These are phyloP conservation scores for Cutaneotrichosporon sp. DNA, from an alignment of 1,284 basidiomycete genomes.

Conservation along the genomic window DNA sequence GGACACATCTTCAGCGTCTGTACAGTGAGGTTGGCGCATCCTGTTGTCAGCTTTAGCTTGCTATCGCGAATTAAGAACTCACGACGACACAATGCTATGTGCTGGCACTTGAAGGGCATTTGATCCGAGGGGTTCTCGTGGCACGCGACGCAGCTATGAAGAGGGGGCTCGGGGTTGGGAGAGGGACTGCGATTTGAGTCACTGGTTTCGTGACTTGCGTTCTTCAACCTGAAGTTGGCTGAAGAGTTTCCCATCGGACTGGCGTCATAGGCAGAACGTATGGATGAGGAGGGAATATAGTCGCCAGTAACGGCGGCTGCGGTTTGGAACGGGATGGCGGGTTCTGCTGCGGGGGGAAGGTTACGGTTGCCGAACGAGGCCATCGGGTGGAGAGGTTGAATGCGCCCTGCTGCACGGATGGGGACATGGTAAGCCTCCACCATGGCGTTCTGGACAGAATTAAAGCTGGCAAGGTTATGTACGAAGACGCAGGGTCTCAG, in stretches of 20 bases:
- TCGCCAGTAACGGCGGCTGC: too few relatives aligned
- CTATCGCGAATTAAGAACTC: neutral
- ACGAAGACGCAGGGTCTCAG: neutral
- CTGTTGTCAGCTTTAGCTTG: neutral
- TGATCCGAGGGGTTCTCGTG: neutral
- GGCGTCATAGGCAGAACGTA: too few relatives aligned
- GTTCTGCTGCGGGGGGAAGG: too few relatives aligned
- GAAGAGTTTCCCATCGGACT: too few relatives aligned
- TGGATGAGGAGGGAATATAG: too few relatives aligned
- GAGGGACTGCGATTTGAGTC: neutral
- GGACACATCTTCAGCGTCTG: neutral
- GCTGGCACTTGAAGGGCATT: neutral
- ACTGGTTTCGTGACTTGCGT: too few relatives aligned
- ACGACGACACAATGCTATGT: neutral
- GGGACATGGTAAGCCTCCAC: neutral
- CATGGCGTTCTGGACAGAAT: neutral
- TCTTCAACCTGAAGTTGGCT: too few relatives aligned
- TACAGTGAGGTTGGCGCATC: neutral
- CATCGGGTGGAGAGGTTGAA: too few relatives aligned
- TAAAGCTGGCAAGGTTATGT: neutral
- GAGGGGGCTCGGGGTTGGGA: neutral
- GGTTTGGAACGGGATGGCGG: too few relatives aligned
- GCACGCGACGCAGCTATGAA: neutral
- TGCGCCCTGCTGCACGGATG: too few relatives aligned
- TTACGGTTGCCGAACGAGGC: too few relatives aligned